Percentiles rank a stretch among this genome's conserved stretches.
Conservation (phyloP, 2,329 filamentous ascomycete species). For the Phialophora tarda region DNA sequence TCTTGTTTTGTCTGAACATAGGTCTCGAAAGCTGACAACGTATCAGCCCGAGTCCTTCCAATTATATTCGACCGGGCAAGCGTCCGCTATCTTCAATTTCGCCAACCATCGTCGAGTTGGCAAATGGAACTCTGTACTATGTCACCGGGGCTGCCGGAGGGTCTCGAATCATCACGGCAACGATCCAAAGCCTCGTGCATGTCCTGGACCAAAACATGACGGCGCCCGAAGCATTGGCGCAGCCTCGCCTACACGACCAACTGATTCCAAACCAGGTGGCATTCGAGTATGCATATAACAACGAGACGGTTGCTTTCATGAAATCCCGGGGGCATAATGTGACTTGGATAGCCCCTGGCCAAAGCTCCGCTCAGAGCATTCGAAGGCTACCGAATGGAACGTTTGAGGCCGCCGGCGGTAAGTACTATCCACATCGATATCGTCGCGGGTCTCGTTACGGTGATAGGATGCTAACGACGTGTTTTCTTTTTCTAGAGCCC, state of each 20-base stretch:
- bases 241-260: constrained; percentile 80
- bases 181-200: constrained; percentile 74
- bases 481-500: constrained; percentile 4
- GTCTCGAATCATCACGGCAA: constrained; percentile 80
- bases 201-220: constrained; percentile 70
- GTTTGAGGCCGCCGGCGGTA: constrained; percentile 74
- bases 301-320: constrained; percentile 68
- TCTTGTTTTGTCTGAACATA: not conserved
- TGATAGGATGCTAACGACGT: not conserved
- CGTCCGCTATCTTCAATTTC: constrained; percentile 82
- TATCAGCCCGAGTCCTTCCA: constrained; percentile 58
- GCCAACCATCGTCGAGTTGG: constrained; percentile 74
- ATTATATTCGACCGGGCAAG: constrained; percentile 82
- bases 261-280: constrained; percentile 71
- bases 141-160: constrained; percentile 79
- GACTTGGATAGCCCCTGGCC: constrained; percentile 66
- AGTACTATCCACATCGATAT: not conserved
- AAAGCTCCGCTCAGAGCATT: constrained; percentile 73
- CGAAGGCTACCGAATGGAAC: constrained; percentile 65
- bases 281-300: constrained; percentile 74
- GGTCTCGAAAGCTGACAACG: not conserved
- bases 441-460: not conserved
- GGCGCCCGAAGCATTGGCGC: constrained; percentile 65
- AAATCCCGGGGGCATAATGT: constrained; percentile 71
- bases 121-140: constrained; percentile 69